Evolutionary conservation across 2,329 filamentous ascomycete genomes (phyloP).

Genomic region (Massarina eburnea): DNA sequence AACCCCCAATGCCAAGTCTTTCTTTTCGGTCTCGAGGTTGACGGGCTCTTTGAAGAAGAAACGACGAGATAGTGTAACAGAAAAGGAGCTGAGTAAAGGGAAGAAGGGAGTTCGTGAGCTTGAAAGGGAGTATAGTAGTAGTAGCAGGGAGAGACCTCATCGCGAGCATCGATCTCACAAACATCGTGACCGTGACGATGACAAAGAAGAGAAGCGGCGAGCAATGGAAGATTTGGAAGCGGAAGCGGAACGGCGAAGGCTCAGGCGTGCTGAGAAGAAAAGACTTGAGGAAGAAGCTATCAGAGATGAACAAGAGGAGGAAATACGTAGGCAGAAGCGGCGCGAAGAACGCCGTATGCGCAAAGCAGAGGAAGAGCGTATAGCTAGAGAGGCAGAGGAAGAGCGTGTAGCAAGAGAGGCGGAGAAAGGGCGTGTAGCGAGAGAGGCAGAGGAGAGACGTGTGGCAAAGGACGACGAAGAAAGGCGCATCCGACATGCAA

Average conservation of each 20-base stretch:
- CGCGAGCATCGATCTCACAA: slow-evolving; percentile 30
- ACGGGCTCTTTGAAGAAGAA: slow-evolving; percentile 25
- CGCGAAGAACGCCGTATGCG: slow-evolving; percentile 33
- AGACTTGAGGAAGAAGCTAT: slow-evolving; percentile 12
- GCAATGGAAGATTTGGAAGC: slow-evolving; percentile 26
- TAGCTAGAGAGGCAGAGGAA: slow-evolving; percentile 7
- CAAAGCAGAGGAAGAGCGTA: slow-evolving; percentile 23
- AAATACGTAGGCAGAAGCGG: slow-evolving; percentile 24
- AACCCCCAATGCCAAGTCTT: slow-evolving; percentile 14
- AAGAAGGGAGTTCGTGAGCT: slow-evolving; percentile 23
- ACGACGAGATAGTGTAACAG: slow-evolving; percentile 36
- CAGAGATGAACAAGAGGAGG: slow-evolving; percentile 23
- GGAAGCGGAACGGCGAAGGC: slow-evolving; percentile 28
- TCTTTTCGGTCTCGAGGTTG: slow-evolving; percentile 23
- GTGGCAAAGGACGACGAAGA: slow-evolving; percentile 30
- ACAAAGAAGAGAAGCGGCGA: slow-evolving; percentile 32
- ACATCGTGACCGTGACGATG: slow-evolving; percentile 29
- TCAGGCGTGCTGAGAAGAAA: slow-evolving; percentile 31
- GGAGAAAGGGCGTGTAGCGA: slow-evolving; percentile 1
- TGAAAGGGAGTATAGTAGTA: slow-evolving; percentile 20
- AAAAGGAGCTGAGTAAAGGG: slow-evolving; percentile 24
- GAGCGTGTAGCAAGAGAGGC: background rate
- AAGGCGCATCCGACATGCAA: slow-evolving; percentile 29
- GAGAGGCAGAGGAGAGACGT: slow-evolving; percentile 22
- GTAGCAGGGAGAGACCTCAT: slow-evolving; percentile 30